A percentile compares a stretch with the other conserved stretches of the same genome.
These are phyloP conservation scores for Gremmenia infestans DNA, from an alignment of 2,329 filamentous ascomycete genomes.

Conservation along the genomic window DNA sequence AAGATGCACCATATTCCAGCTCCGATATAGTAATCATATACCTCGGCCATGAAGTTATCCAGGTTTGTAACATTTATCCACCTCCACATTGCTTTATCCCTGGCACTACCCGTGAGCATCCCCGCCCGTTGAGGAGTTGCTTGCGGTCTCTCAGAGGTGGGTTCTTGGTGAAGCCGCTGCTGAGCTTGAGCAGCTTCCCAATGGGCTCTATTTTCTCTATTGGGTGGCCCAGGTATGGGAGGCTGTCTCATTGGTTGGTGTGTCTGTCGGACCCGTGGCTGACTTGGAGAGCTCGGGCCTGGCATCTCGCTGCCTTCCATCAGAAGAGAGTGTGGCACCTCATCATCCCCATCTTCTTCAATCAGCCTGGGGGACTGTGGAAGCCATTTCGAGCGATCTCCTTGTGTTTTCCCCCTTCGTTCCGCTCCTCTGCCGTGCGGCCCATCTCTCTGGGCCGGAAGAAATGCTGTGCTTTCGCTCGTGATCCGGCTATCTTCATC, in stretches of 20 bases:
- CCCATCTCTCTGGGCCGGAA: slow-evolving; percentile 16
- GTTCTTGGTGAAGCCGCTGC: slow-evolving; percentile 41
- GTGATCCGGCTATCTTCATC: slow-evolving; percentile 29
- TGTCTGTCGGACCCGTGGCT: slow-evolving; percentile 15
- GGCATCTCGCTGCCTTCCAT: slow-evolving; percentile 47
- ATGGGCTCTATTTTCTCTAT: slow-evolving; percentile 42
- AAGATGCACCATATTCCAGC: slow-evolving; percentile 67
- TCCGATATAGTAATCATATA: slow-evolving; percentile 63
- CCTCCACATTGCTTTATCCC: slow-evolving; percentile 65
- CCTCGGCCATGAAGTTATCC: slow-evolving; percentile 63
- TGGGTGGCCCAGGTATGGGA: slow-evolving; percentile 39
- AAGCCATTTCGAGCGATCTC: slow-evolving; percentile 20
- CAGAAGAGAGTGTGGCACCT: slow-evolving; percentile 59
- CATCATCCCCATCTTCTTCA: slow-evolving; percentile 38
- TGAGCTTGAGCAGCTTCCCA: slow-evolving; percentile 52
- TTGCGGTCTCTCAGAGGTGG: slow-evolving; percentile 4
- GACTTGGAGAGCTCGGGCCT: slow-evolving; percentile 23
- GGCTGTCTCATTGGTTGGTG: slow-evolving; percentile 18
- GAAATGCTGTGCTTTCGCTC: slow-evolving; percentile 30
- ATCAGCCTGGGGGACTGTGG: slow-evolving; percentile 31
- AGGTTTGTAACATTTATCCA: slow-evolving; percentile 69
- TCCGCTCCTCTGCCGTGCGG: slow-evolving; percentile 4
- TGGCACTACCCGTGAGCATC: slow-evolving; percentile 47
- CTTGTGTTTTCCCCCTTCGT: slow-evolving; percentile 8
- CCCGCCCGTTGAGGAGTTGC: slow-evolving; percentile 46